A percentile compares a stretch with the other conserved stretches of the same genome.
These are phyloP conservation scores for Dioscorea zingiberensis DNA, from an alignment of 106 monocot genomes.

Conservation along the genomic window DNA sequence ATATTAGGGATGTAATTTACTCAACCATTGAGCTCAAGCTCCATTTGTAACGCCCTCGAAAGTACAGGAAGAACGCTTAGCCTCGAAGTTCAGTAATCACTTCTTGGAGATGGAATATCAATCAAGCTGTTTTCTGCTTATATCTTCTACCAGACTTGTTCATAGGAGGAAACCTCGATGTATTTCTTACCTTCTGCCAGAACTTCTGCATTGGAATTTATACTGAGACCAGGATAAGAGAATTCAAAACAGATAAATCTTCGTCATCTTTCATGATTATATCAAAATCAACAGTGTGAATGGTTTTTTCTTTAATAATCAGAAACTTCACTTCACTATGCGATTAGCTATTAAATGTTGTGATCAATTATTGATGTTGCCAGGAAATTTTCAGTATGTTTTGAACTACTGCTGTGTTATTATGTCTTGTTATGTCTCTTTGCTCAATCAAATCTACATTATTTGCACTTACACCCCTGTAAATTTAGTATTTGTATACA, in stretches of 20 bases:
- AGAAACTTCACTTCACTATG: not conserved
- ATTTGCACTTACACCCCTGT: too few species aligned
- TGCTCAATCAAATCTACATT: too few species aligned
- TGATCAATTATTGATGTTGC: not conserved
- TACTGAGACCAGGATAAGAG: too few species aligned
- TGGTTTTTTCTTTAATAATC: not conserved
- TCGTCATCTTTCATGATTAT: not conserved
- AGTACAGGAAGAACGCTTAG: not conserved
- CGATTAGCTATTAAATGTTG: not conserved
- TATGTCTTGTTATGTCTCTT: too few species aligned
- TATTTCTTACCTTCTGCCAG: too few species aligned
- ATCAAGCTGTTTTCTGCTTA: not conserved
- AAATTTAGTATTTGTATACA: too few species aligned
- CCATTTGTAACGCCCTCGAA: not conserved
- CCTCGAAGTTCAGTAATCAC: not conserved
- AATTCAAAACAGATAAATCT: too few species aligned
- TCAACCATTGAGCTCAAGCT: not conserved
- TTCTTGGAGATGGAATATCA: not conserved
- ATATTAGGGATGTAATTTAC: not conserved
- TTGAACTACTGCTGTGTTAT: too few species aligned
- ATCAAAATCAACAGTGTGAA: not conserved
- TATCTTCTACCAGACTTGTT: not conserved
- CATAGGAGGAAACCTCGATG: too few species aligned
- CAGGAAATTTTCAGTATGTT: too few species aligned
- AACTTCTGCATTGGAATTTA: too few species aligned